These are phyloP conservation scores for Candida maltosa DNA, from an alignment of 805 yeast genomes.

Conservation along the genomic window DNA sequence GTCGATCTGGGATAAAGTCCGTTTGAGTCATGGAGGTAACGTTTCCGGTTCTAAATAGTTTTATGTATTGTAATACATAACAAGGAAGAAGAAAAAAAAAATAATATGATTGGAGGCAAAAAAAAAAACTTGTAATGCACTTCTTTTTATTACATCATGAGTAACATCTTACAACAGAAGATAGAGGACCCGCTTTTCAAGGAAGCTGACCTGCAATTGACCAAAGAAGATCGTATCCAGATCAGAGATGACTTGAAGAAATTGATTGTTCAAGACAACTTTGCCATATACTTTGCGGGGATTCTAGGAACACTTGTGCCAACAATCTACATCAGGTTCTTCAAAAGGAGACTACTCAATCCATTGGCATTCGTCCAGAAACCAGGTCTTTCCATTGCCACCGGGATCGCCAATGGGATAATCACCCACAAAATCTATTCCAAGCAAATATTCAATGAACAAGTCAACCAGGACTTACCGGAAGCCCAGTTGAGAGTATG, in stretches of 20 bases:
- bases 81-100: no score
- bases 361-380: constrained; percentile 16
- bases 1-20: constrained; percentile 3
- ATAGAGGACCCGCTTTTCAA: no score
- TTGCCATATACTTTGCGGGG: constrained; percentile 24
- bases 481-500: no score
- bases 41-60: no score
- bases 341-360: constrained; percentile 5
- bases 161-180: no score
- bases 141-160: no score
- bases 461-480: no score
- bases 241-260: constrained; percentile 27
- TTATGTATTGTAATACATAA: no score
- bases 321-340: constrained; percentile 20
- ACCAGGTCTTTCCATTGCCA: constrained; percentile 30
- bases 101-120: no score
- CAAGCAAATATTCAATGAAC: no score
- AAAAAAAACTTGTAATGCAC: no score
- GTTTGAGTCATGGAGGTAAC: constrained; percentile 4
- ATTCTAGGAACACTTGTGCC: constrained; percentile 27
- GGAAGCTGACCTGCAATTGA: constrained; percentile 36
- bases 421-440: no score
- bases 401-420: constrained; percentile 26
- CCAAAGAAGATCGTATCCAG: constrained; percentile 24
- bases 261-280: constrained; percentile 15